Conservation (phyloP, 2,329 filamentous ascomycete species). For the Aureobasidium vineae region DNA sequence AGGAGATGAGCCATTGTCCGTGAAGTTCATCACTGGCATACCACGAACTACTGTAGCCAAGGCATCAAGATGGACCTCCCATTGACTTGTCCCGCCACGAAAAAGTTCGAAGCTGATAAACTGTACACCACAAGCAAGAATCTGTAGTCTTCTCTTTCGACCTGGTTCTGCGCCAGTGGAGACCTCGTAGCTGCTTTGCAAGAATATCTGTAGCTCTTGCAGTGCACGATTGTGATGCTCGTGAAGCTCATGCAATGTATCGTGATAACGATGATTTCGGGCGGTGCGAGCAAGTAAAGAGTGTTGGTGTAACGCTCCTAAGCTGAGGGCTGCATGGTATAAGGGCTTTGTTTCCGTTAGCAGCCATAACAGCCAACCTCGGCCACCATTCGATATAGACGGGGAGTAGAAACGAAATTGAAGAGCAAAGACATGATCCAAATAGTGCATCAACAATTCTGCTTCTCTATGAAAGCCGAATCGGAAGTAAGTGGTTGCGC, state of each 20-base stretch:
- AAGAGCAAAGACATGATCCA: constrained; percentile 25
- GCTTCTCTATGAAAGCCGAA: constrained; percentile 13
- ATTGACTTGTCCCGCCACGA: constrained; percentile 23
- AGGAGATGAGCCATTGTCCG: neutral
- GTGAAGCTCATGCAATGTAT: constrained; percentile 19
- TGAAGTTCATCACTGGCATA: neutral
- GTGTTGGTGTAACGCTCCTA: constrained; percentile 25
- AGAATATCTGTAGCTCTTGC: constrained; percentile 25
- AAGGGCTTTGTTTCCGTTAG: constrained; percentile 22
- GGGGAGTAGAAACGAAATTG: constrained; percentile 23
- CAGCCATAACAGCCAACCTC: constrained; percentile 24
- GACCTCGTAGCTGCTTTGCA: constrained; percentile 24
- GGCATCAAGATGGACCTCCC: constrained; percentile 19
- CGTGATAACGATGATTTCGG: constrained; percentile 2
- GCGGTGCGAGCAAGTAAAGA: constrained; percentile 12
- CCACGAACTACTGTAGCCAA: constrained; percentile 14
- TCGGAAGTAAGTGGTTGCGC: constrained; percentile 4
- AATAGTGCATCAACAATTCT: constrained; percentile 26
- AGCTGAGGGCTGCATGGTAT: constrained; percentile 20
- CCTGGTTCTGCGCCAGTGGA: neutral
- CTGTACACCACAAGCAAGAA: constrained; percentile 25
- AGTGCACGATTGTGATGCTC: constrained; percentile 25
- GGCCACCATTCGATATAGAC: neutral
- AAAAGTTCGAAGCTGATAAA: constrained; percentile 27
- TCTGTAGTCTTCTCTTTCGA: constrained; percentile 16